Base-by-base conservation (phyloP, 768 basidiomycete species). In the Mycena amicta region DNA sequence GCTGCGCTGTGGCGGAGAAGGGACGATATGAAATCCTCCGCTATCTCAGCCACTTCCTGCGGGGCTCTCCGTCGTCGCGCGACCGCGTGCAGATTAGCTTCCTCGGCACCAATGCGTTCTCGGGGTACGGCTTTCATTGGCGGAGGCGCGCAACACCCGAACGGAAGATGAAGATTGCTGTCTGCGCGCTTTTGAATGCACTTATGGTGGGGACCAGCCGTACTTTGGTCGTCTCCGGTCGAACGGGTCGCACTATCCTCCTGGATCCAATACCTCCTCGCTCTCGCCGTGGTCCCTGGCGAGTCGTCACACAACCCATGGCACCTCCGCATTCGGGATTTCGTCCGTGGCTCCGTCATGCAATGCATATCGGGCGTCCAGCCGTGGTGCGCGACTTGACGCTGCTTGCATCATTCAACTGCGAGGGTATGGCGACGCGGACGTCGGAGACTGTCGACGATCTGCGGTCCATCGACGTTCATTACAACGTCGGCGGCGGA, bases 171-270 rank as follows among this genome's bases (percentile, higher is more conserved):
- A 51, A 61, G 52, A 11, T 8, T 12, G 52, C 39, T 5, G 16
- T 57, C 3, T 28, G 52, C 12, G 27, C 29, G 13, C 28, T 61
- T 28, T 52, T 61, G 22, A 57, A 61, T 27, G 23, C 37, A 27
- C 20, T 54, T 16, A 53, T 25, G 3, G 52, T 45, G 1, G 8
- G 33, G 8, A 6, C 16, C 20, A 37, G 56, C 2, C 50, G 50
- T 15, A 26, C 56, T 6, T 28, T 61, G 1, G 2, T 54, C 2
- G n/a, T 57, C 4, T 22, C 27, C 5, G 37, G 28, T 1, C 18
- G 6, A 2, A 50, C n/a, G 18, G 28, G 37, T 4, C 22, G 47
- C 4, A 49, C 25, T 13, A 25, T 49, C 25, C 47, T 49, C 13
- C 47, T 49, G 8, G 47, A 49, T n/a, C 25, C 47, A 28, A 49